Evolutionary conservation across 352 stramenopile genomes (phyloP), one percentile per base, ranked within the genome.

Genomic region (Aphanomyces stellatus): DNA sequence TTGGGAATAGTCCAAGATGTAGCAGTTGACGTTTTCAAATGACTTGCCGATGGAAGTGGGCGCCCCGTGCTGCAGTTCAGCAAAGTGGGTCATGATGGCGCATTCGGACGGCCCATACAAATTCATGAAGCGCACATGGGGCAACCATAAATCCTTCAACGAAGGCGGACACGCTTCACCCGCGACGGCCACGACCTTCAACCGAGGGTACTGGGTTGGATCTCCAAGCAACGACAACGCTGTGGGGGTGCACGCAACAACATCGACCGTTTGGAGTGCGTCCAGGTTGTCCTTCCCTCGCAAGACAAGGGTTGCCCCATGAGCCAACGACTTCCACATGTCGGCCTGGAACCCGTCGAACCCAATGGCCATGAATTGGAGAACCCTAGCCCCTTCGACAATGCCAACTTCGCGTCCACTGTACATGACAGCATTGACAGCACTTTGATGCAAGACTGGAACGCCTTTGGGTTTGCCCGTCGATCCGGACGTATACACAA

Each of bases 1-100:
- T 62, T 88, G 82, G 51, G 75, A 59, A 25, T 95, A 82, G 70
- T 95, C 85, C 8, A 95, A 74, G 41, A 94, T 80, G 53, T 87
- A 91, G 0, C 77, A 80, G 22, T 76, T 74, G 41, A 91, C 85
- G 51, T 95, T 95, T 34, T 80, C 71, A 48, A 89, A 74, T 6
- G 78, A 76, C 19, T 65, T 72, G 1, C 81, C 83, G 30, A 91
- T 91, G 1, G 78, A 75, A 8, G 85, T 71, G 17, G 74, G 79
- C 8, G n/a, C 42, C 42, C 13, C 19, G 5, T 8, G 42, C 8
- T 5, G n/a, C 42, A 51, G 8, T 51, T 22, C 13, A 51, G 8
- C 19, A 24, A 13, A 13, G 42, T 51, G 42, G 8, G 42, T 27
- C 42, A 51, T 51, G 42, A 51, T 51, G 8, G 42, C 42, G 25